Evolutionary conservation across 1,284 basidiomycete species (phyloP).

Genomic region (Meripilus lineatus): DNA sequence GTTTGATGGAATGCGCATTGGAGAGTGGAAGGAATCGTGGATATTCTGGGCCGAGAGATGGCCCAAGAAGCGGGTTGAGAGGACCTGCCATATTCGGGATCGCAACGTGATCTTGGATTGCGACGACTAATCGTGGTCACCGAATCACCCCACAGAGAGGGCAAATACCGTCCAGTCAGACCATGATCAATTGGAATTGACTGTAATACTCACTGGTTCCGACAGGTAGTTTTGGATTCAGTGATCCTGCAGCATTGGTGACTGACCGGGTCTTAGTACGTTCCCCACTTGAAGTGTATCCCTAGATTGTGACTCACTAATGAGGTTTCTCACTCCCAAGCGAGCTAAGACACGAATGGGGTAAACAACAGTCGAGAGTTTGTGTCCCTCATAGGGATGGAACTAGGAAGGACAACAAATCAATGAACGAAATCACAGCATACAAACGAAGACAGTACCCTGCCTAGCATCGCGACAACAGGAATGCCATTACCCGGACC

Average conservation of each 20-base stretch:
- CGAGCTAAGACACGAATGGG: conserved; percentile 74
- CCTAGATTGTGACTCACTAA: conserved; percentile 45
- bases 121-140: conserved; percentile 50
- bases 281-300: not conserved
- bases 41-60: conserved; percentile 46
- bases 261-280: conserved; percentile 39
- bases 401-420: conserved; percentile 52
- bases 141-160: not conserved
- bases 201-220: conserved; percentile 67
- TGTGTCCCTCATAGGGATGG: conserved; percentile 80
- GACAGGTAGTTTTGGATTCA: conserved; percentile 68
- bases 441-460: conserved; percentile 38
- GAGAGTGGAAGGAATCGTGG: conserved; percentile 77
- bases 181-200: not conserved
- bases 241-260: conserved; percentile 79
- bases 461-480: conserved; percentile 81
- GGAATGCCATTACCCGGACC: conserved; percentile 54
- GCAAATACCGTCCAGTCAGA: not conserved
- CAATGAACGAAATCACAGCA: conserved; percentile 1
- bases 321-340: conserved; percentile 68
- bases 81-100: conserved; percentile 69
- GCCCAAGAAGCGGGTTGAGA: conserved; percentile 76
- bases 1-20: conserved; percentile 65
- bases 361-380: conserved; percentile 62
- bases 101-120: conserved; percentile 78